Conservation (phyloP, 2,329 filamentous ascomycete genomes). For the Epichloe elymi region DNA sequence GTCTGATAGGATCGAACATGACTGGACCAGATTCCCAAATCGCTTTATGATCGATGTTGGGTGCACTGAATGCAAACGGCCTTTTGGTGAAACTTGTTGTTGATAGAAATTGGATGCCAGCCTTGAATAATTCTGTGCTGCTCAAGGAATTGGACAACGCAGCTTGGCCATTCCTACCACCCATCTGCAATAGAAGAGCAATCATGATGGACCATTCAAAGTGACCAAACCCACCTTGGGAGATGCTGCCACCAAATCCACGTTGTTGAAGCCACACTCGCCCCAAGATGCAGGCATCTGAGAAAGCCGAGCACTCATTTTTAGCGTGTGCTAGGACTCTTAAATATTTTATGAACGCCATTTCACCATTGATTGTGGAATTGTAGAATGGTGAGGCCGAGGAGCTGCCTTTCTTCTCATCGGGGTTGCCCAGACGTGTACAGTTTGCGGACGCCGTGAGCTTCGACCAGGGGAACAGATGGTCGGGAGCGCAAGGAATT, state of each 20-base stretch:
- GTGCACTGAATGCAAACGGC: conserved; percentile 39
- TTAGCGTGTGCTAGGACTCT: conserved; percentile 59
- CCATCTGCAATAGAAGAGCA: conserved; percentile 68
- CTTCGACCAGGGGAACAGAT: conserved; percentile 58
- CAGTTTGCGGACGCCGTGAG: conserved; percentile 57
- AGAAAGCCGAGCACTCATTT: conserved; percentile 58
- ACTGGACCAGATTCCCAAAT: conserved; percentile 44
- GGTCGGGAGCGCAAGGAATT: conserved; percentile 58
- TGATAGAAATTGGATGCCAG: conserved; percentile 74
- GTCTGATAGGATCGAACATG: conserved; percentile 62
- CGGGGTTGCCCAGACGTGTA: conserved; percentile 42
- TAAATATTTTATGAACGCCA: conserved; percentile 59
- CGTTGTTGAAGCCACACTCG: conserved; percentile 82
- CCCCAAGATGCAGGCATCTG: conserved; percentile 75
- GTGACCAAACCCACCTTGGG: conserved; percentile 74
- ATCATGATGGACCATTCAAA: conserved; percentile 83
- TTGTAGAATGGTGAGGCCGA: conserved; percentile 76
- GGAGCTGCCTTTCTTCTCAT: conserved; percentile 27
- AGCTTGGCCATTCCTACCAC: conserved; percentile 56
- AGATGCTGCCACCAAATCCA: conserved; percentile 58
- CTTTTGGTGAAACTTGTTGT: conserved; percentile 58
- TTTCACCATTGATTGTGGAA: conserved; percentile 67
- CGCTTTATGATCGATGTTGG: conserved; percentile 18
- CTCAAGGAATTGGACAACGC: conserved; percentile 70
- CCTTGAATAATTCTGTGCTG: conserved; percentile 90